Evolutionary conservation across 768 basidiomycete genomes (phyloP).

Genomic region (Vishniacozyma victoriae): DNA sequence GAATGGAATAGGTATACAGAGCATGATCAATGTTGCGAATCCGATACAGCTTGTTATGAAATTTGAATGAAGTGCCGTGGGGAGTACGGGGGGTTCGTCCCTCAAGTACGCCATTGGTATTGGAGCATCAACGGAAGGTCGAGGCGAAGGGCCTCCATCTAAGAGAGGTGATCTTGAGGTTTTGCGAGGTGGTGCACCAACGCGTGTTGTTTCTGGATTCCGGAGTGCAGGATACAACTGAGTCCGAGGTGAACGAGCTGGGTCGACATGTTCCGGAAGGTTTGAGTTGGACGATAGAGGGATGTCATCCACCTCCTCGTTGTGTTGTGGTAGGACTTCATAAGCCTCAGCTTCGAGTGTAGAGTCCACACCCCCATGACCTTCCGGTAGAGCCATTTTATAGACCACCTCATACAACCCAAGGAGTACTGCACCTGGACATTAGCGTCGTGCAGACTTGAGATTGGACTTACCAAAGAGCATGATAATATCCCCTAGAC

Average conservation of each 20-base stretch:
- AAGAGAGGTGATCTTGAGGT: neutral
- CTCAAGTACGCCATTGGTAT: constrained; percentile 1
- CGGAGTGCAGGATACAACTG: neutral
- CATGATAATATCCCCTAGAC: constrained; percentile 44
- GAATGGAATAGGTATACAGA: constrained; percentile 75
- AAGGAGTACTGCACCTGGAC: constrained; percentile 36
- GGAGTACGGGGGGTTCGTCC: constrained; percentile 57
- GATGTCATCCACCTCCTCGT: too few relatives aligned
- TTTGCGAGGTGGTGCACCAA: neutral
- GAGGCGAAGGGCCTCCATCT: neutral
- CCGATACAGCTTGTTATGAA: constrained; percentile 75
- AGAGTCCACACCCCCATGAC: constrained; percentile 25
- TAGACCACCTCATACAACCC: constrained; percentile 47
- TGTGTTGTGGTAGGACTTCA: constrained; percentile 12
- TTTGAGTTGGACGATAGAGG: neutral
- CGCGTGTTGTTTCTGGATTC: constrained; percentile 3
- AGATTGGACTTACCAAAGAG: constrained; percentile 26
- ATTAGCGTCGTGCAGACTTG: neutral
- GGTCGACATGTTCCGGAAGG: neutral
- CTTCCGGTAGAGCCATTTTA: constrained; percentile 43
- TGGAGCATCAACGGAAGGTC: neutral
- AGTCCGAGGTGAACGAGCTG: neutral
- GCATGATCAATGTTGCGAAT: constrained; percentile 60
- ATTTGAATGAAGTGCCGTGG: constrained; percentile 81
- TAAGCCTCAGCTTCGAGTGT: constrained; percentile 1